phyloP scores from a whole-genome alignment of 495 filamentous ascomycete genomes.

The Talaromyces liani region DNA sequence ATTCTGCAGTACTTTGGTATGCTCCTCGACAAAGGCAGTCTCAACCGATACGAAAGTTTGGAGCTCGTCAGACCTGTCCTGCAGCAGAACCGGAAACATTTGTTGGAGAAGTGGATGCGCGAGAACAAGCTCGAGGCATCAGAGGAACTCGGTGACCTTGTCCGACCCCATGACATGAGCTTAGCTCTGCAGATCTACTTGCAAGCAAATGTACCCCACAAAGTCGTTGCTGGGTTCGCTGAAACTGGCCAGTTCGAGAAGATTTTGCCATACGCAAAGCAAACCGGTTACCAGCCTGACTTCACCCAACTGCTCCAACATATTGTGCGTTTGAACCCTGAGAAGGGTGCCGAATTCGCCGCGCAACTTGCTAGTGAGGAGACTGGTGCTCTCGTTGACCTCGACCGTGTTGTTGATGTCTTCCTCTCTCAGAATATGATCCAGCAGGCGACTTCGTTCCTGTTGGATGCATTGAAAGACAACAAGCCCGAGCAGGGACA shows the following conservation, averaged over 20 bases:
- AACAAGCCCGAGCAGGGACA: slow-evolving; percentile 92
- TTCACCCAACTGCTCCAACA: slow-evolving; percentile 85
- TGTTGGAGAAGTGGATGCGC: slow-evolving; percentile 94
- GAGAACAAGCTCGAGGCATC: slow-evolving; percentile 94
- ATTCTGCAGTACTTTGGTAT: slow-evolving; percentile 98
- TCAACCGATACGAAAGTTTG: slow-evolving; percentile 89
- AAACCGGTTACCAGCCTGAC: slow-evolving; percentile 81
- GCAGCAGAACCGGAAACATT: slow-evolving; percentile 85
- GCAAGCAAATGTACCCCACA: slow-evolving; percentile 77
- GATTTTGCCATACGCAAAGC: slow-evolving; percentile 83
- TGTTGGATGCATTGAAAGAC: slow-evolving; percentile 87
- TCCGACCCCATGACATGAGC: slow-evolving; percentile 78
- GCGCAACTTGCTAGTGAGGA: slow-evolving; percentile 79
- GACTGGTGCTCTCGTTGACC: slow-evolving; percentile 75
- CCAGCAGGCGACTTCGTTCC: slow-evolving; percentile 93
- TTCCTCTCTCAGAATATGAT: slow-evolving; percentile 98
- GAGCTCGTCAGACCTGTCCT: slow-evolving; percentile 91
- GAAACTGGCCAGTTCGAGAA: slow-evolving; percentile 95
- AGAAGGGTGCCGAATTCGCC: slow-evolving; percentile 93
- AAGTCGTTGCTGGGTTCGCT: slow-evolving; percentile 89
- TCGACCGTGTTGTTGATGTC: slow-evolving; percentile 93
- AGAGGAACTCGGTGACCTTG: slow-evolving; percentile 90
- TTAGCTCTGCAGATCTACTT: slow-evolving; percentile 83
- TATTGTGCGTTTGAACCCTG: slow-evolving; percentile 85
- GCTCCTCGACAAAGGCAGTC: slow-evolving; percentile 85